Percentiles rank a stretch among this genome's conserved stretches.
These are phyloP conservation scores for Letharia lupina DNA, from an alignment of 495 filamentous ascomycete genomes.

Conservation along the genomic window DNA sequence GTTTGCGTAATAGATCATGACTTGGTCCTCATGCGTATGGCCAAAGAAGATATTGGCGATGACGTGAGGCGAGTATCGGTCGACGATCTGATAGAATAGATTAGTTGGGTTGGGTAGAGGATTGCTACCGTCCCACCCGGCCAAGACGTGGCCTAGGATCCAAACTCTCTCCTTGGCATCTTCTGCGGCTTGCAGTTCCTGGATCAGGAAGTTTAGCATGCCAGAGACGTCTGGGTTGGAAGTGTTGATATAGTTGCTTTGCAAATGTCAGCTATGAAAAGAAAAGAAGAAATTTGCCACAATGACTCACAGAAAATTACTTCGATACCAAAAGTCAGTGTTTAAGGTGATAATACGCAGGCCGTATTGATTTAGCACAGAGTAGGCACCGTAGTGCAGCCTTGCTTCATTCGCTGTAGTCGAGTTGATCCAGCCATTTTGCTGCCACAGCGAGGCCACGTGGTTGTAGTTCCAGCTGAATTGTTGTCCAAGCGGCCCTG, in stretches of 20 bases:
- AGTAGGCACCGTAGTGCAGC: constrained; percentile 46
- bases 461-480: constrained; percentile 50
- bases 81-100: constrained; percentile 49
- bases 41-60: constrained; percentile 51
- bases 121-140: constrained; percentile 45
- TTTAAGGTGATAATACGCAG: constrained; percentile 46
- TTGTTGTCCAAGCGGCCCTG: constrained; percentile 45
- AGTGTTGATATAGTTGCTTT: constrained; percentile 38
- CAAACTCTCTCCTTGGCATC: constrained; percentile 45
- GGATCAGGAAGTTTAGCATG: constrained; percentile 42
- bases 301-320: constrained; percentile 24
- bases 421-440: constrained; percentile 43
- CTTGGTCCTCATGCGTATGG: constrained; percentile 49
- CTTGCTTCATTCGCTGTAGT: constrained; percentile 35
- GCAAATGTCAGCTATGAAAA: constrained; percentile 19
- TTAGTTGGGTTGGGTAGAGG: constrained; percentile 43
- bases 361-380: constrained; percentile 40
- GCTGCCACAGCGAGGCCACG: constrained; percentile 42
- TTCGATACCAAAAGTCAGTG: constrained; percentile 37
- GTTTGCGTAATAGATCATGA: constrained; percentile 45
- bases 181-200: constrained; percentile 46
- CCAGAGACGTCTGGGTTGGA: constrained; percentile 44
- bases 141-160: constrained; percentile 47
- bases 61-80: constrained; percentile 47
- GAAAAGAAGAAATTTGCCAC: neutral